These are phyloP conservation scores for Saccharomycopsis guyanensis DNA, from an alignment of 805 yeast genomes.

Conservation along the genomic window DNA sequence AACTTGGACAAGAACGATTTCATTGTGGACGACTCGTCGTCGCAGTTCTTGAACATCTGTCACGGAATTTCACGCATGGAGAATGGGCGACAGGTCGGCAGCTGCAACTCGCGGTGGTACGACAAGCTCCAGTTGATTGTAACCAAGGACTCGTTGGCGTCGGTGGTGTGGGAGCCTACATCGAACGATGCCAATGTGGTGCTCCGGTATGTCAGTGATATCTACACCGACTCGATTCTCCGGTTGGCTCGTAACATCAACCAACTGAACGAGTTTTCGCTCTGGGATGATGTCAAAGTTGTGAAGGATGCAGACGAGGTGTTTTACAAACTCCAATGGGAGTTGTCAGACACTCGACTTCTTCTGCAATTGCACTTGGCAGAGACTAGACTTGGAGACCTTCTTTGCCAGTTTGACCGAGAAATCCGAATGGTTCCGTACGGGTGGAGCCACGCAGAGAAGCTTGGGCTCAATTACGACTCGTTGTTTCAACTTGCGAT, in stretches of 20 bases:
- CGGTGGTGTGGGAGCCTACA: conserved; percentile 83
- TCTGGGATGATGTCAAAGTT: conserved; percentile 28
- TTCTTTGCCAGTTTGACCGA: conserved; percentile 74
- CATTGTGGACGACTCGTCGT: conserved; percentile 24
- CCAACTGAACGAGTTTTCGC: conserved; percentile 34
- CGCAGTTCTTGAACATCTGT: conserved; percentile 37
- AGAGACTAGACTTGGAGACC: conserved; percentile 80
- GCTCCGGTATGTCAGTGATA: conserved; percentile 78
- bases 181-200: conserved; percentile 94
- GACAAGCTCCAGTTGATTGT: conserved; percentile 82
- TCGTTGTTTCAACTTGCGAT: conserved; percentile 86
- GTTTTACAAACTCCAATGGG: conserved; percentile 11
- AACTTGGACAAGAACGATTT: conserved; percentile 70
- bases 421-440: conserved; percentile 57
- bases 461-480: conserved; percentile 79
- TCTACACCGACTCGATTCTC: conserved; percentile 81
- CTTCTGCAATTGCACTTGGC: conserved; percentile 54
- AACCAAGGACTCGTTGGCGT: conserved; percentile 80
- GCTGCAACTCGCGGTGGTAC: conserved; percentile 91
- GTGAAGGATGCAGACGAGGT: conserved; percentile 5
- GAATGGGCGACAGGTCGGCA: conserved; percentile 82
- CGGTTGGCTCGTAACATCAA: conserved; percentile 77
- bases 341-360: conserved; percentile 9
- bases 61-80: conserved; percentile 75
- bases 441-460: conserved; percentile 71